Evolutionary conservation across 306 rosid genomes (phyloP).

Genomic region (Cyclanthera cordifolia): DNA sequence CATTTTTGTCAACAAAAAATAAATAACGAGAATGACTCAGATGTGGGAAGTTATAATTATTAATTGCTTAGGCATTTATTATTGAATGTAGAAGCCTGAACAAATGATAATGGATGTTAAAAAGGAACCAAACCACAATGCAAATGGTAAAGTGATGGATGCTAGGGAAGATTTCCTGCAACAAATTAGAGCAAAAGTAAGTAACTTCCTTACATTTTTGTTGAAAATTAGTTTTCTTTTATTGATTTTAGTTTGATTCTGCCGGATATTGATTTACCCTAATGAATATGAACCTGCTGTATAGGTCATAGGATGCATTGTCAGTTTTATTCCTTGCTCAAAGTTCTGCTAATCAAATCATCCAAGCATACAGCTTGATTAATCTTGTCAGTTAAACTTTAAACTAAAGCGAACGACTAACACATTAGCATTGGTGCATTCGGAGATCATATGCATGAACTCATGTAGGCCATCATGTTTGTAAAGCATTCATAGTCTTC

Average conservation of each 20-base stretch:
- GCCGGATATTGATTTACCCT: background rate
- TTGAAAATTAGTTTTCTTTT: background rate
- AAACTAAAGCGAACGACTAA: background rate
- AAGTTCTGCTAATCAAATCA: background rate
- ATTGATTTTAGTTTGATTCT: too few species aligned
- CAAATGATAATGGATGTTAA: conserved; percentile 17
- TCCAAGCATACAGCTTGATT: background rate
- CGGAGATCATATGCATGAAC: background rate
- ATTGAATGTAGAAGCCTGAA: conserved; percentile 4
- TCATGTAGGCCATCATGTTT: background rate
- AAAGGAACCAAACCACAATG: conserved; percentile 34
- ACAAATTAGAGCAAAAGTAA: conserved; percentile 69
- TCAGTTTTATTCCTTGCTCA: background rate
- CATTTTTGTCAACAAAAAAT: background rate
- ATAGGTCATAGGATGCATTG: background rate
- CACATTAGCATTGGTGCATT: background rate
- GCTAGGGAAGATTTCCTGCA: conserved; percentile 73
- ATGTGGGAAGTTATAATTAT: background rate
- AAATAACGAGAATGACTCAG: background rate
- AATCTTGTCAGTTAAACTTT: background rate
- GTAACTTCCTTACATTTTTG: conserved; percentile 10
- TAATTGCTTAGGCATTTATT: background rate
- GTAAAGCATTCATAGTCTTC: background rate
- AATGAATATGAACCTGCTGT: background rate
- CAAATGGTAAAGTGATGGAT: conserved; percentile 31